These are phyloP conservation scores for Macadamia integrifolia DNA, from an alignment of 164 flowering plant genomes.

Conservation along the genomic window DNA sequence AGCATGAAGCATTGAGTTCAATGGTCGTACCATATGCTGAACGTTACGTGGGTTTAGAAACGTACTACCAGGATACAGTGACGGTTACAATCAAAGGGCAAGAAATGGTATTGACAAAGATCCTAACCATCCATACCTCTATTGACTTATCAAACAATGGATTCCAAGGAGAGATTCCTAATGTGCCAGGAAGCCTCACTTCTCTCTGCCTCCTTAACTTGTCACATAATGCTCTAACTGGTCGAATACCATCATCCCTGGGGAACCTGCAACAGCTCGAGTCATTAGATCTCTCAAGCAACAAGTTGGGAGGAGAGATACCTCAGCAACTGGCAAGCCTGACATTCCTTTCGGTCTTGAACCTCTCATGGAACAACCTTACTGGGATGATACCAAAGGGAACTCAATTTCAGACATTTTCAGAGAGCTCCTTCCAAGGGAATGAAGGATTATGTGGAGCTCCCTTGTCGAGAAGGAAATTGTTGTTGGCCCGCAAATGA, in stretches of 20 bases:
- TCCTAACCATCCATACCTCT: conserved; percentile 32
- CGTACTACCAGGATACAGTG: conserved; percentile 35
- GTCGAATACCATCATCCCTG: conserved; percentile 30
- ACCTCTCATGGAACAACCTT: conserved; percentile 30
- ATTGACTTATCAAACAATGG: conserved; percentile 51
- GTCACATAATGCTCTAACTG: conserved; percentile 25
- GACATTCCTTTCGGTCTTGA: conserved; percentile 24
- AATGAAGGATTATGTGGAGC: conserved; percentile 31
- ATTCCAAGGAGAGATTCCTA: conserved; percentile 50
- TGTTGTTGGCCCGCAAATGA: too few species aligned
- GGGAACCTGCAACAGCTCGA: conserved; percentile 26
- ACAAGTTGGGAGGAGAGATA: conserved; percentile 29
- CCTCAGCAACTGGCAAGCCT: conserved; percentile 19
- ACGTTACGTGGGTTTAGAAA: neutral
- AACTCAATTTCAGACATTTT: conserved; percentile 25
- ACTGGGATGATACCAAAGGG: conserved; percentile 30
- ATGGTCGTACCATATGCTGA: neutral
- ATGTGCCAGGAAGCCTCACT: conserved; percentile 27
- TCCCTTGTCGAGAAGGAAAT: neutral
- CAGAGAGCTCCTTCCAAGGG: conserved; percentile 17
- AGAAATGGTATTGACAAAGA: conserved; percentile 30
- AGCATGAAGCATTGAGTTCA: neutral
- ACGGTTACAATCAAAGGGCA: conserved; percentile 42
- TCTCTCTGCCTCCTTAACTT: conserved; percentile 44
- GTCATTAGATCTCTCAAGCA: conserved; percentile 28